Evolutionary conservation across 768 basidiomycete genomes (phyloP).

Genomic region (Cubamyces sp.): DNA sequence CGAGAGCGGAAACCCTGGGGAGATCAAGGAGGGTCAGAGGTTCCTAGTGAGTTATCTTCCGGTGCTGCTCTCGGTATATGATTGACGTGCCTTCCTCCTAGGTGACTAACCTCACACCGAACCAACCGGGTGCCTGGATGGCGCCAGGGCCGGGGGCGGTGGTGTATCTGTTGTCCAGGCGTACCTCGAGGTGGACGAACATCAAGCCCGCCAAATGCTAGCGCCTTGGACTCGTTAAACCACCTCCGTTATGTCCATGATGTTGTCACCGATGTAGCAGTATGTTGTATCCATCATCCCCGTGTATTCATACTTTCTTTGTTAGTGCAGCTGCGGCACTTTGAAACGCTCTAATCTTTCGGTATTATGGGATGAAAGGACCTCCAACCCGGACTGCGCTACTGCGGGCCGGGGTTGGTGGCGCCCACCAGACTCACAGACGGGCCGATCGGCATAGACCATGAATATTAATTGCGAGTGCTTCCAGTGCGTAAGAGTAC

Average conservation of each 20-base stretch:
- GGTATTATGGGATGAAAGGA: no score
- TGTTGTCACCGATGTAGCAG: neutral
- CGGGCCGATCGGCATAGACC: no score
- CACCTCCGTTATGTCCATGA: neutral
- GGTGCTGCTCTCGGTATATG: neutral
- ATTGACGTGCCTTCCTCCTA: slow-evolving; percentile 21
- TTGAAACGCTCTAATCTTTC: no score
- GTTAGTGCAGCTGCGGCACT: no score
- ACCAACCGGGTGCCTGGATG: slow-evolving; percentile 75
- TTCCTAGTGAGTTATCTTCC: slow-evolving; percentile 56
- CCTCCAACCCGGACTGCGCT: no score
- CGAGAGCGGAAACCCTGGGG: slow-evolving; percentile 53
- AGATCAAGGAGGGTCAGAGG: slow-evolving; percentile 64
- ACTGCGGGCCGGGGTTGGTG: no score
- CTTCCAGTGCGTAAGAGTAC: no score
- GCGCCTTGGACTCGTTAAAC: neutral
- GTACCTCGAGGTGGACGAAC: slow-evolving; percentile 66
- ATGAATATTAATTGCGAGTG: no score
- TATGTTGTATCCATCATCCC: neutral
- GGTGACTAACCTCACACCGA: slow-evolving; percentile 75
- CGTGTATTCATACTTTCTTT: neutral
- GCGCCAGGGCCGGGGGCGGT: slow-evolving; percentile 57
- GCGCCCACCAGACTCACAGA: no score
- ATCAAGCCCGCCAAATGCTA: slow-evolving; percentile 15
- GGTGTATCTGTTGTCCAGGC: slow-evolving; percentile 69